Base-by-base conservation (phyloP, 176 grass and related monocot species). In the Neostapfia colusana region DNA sequence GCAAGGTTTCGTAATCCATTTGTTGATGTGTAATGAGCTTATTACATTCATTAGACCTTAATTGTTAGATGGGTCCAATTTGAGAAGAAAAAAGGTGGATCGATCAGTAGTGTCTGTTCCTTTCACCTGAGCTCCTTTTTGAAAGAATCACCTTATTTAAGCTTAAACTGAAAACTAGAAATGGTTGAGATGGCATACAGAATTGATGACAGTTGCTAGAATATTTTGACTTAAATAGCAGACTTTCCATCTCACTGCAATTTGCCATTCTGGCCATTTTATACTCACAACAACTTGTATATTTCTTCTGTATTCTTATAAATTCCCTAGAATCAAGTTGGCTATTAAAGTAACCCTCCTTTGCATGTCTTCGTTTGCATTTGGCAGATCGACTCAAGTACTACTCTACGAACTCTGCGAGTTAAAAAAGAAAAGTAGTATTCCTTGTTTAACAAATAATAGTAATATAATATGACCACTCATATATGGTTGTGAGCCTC, bases 371-470 rank as follows among this genome's bases (percentile, higher is more conserved):
- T 43, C 35, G 61, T 66, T 24, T 62, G 54, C 16, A 67, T 59
- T 77, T 79, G 27, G 67, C 84, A 96, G n/a, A n/a, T n/a, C n/a
- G 89, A 80, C 79, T 75, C 89, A 96, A 72, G 27, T 89, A 35
- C 51, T 92, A 70, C 37, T 83, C 2, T 84, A 92, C 88, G 80
- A 92, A 76, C 83, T 92, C 57, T 83, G 77, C 37, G 87, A 82
- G 66, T 77, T 92, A n/a, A 55, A 90, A 89, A 82, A 85, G 75
- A 75, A 96, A 73, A 79, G 93, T 96, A 88, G 8, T 4, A 65
- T 11, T 37, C 8, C 41, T 13, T 38, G 12, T 24, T 65, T 39
- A 4, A 12, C 4, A 27, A 65, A 65, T 56, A 44, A 38, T 46
- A 37, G 43, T 43, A 17, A 18, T 18, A 64, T 39, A 39, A 39